Base-by-base conservation (phyloP, 306 rosid species). In the Cucumis cinereus region DNA sequence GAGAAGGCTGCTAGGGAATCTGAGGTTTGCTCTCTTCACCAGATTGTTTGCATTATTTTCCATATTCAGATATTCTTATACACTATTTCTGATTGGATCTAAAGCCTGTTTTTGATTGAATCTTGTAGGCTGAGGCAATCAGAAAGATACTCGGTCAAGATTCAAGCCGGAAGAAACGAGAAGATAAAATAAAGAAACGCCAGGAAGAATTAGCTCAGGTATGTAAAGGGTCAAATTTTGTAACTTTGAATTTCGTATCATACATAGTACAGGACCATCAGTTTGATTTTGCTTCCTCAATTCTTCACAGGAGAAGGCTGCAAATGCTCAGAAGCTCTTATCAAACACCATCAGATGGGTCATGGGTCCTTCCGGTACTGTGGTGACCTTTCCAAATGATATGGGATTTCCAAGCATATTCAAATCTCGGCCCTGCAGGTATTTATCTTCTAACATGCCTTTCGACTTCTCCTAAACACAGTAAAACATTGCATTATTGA, bases 101-200 rank as follows among this genome's bases (percentile, higher is more conserved):
- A 54, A 45, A 50, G 52, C 68, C 33, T 22, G 67, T 57, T 77
- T 81, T 58, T 30, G 52, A 75, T 74, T 72, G 41, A 63, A 73
- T 82, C 41, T 77, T 83, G 79, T 72, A 92, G 99, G 98, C 89
- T 36, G 99, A 88, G 87, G 99, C 96, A 77, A 92, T 92, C 84
- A 90, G 86, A 78, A 95, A 95, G 86, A 95, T 95, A 71, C 99
- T 89, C 22, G 98, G 98, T 81, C 99, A 95, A 88, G 99, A 95
- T 78, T 95, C 98, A 71, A 89, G 85, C 83, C 79, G 98, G 83
- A 95, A 95, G 85, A 95, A 95, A 79, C 80, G 85, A 41, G 98
- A 92, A 87, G 98, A 95, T 62, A 92, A 95, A 86, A 81, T 85
- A 13, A 92, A 88, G 93, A 95, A 95, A 86, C 98, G 96, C 78